A percentile compares a stretch with the other conserved stretches of the same genome.
These are phyloP conservation scores for Psilocybe tampanensis DNA, from an alignment of 768 basidiomycete species.

Conservation along the genomic window DNA sequence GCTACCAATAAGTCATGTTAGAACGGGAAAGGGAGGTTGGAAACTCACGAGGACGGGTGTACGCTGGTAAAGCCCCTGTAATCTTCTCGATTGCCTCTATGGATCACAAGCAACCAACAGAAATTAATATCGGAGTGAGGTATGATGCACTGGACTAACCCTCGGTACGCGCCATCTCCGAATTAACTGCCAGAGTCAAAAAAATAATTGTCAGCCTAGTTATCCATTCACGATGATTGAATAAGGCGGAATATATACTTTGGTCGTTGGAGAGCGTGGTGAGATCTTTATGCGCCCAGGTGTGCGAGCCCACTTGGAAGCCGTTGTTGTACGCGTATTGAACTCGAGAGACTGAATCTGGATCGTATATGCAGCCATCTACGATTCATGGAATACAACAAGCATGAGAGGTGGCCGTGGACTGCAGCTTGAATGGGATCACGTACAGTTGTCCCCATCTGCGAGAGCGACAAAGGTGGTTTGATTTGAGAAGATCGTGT, in stretches of 20 bases:
- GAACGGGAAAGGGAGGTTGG: neutral
- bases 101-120: neutral
- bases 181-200: conserved; percentile 23
- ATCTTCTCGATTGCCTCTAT: conserved; percentile 31
- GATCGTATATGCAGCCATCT: conserved; percentile 36
- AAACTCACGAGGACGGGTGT: conserved; percentile 40
- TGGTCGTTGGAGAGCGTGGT: conserved; percentile 25
- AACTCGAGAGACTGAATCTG: conserved; percentile 27
- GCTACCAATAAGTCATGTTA: neutral
- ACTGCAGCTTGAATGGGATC: neutral
- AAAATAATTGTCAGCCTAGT: neutral
- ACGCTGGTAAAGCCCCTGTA: conserved; percentile 35
- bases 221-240: too few relatives aligned
- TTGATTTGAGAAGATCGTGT: neutral
- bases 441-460: conserved; percentile 8
- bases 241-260: neutral
- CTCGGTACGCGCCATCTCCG: conserved; percentile 32
- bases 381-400: neutral
- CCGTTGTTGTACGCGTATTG: conserved; percentile 31
- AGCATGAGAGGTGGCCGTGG: neutral
- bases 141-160: conserved; percentile 4
- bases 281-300: conserved; percentile 36
- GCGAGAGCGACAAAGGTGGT: neutral
- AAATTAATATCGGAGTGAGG: too few relatives aligned
- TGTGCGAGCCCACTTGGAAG: conserved; percentile 37